These are phyloP conservation scores for Rhododendron ovatum DNA, from an alignment of 148 eudicot genomes.

Conservation along the genomic window DNA sequence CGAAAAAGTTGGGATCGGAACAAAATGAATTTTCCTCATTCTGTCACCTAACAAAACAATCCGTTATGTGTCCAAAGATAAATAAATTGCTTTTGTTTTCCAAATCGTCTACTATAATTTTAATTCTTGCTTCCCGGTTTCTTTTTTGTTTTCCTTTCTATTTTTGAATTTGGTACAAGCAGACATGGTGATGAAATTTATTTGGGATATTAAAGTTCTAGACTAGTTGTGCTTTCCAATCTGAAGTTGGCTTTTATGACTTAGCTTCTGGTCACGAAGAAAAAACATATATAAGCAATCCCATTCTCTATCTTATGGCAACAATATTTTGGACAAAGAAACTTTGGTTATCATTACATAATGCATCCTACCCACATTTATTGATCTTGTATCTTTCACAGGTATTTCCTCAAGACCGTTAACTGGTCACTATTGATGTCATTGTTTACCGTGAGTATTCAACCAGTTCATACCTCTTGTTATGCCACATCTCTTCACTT, in stretches of 20 bases:
- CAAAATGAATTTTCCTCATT: constrained; percentile 1
- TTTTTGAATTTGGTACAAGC: constrained; percentile 3
- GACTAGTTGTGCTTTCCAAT: constrained; percentile 5
- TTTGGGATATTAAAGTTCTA: not conserved
- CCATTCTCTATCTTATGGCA: not conserved
- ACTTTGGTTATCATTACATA: not conserved
- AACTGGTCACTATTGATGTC: constrained; percentile 94
- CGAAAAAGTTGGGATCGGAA: constrained; percentile 8
- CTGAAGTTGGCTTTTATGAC: not conserved
- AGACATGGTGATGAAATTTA: constrained; percentile 1
- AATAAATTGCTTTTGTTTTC: not conserved
- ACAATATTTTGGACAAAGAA: not conserved
- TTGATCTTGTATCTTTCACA: constrained; percentile 20
- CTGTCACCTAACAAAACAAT: constrained; percentile 8
- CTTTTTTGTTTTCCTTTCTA: not conserved
- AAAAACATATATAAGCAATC: not conserved
- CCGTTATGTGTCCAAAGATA: constrained; percentile 3
- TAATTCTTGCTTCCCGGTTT: not conserved
- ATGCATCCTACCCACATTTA: not conserved
- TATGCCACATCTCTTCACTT: constrained; percentile 12
- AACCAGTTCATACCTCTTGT: constrained; percentile 1
- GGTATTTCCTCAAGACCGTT: constrained; percentile 57
- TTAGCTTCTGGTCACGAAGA: not conserved
- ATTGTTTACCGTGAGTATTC: constrained; percentile 60
- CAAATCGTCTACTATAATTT: not conserved